Evolutionary conservation across 192 early-diverging fungal genomes (phyloP), one percentile per base, ranked within the genome.

Genomic region (Martensiomyces pterosporus): DNA sequence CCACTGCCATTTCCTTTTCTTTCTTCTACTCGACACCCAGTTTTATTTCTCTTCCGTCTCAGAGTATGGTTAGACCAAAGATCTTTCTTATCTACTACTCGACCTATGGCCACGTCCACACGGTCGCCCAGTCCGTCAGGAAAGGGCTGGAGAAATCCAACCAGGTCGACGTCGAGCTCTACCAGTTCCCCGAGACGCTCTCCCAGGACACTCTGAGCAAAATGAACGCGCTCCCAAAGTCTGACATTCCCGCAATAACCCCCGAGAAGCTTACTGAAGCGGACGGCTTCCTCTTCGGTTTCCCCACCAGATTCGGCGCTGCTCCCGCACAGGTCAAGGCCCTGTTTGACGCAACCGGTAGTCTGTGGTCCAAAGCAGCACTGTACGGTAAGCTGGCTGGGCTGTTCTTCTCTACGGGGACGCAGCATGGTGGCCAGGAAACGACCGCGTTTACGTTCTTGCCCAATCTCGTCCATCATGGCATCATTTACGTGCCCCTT

Each of bases 371-470:
- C 6, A 32, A 12, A 5, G 29, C 6, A 5, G 73, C 75, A 0
- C 63, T 85, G 22, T 49, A 58, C 29, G 79, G 74, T 25, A 88
- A 86, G 74, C 75, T 72, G 52, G 86, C 72, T 2, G 84, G 76
- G 10, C 44, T 57, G 15, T 86, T 88, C 61, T 74, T 68, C 26
- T 81, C 84, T 9, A 84, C 83, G 3, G 75, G 69, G 3, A 56
- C 69, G 17, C 80, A 81, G 57, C 76, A 80, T 61, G 84, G 84
- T 36, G 85, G 85, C 14, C 81, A 84, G 66, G 84, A 88, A 50
- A 81, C 79, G n/a, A 84, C 82, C 7, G 77, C 79, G 19, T 43
- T 80, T 15, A 79, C 67, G 27, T 67, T 84, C 17, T 24, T 86
- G 12, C 59, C 81, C 0, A 71, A 73, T 57, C 75, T 84, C 27